Evolutionary conservation across 75 land plant species (phyloP).

Genomic region (Isoetes taiwanensis): DNA sequence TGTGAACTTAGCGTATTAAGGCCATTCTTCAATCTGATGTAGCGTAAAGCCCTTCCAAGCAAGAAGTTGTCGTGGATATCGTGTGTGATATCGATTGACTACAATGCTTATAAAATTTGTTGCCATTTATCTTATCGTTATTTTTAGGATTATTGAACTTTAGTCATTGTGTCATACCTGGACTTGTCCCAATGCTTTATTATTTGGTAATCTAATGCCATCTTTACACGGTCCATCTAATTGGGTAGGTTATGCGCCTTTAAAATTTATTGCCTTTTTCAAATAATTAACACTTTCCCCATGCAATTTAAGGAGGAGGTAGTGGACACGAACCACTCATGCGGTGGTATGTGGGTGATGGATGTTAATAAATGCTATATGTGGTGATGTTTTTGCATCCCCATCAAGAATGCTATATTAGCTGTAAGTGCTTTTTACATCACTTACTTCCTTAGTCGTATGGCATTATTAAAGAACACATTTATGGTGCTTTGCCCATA

Average conservation of each 20-base stretch:
- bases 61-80: slow-evolving; percentile 92
- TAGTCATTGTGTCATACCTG: too few relatives aligned
- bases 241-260: too few relatives aligned
- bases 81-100: too few relatives aligned
- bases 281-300: too few relatives aligned
- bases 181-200: too few relatives aligned
- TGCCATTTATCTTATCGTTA: too few relatives aligned
- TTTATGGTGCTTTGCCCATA: slow-evolving; percentile 2
- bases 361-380: slow-evolving; percentile 94
- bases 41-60: slow-evolving; percentile 39
- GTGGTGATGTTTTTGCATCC: slow-evolving; percentile 89
- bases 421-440: slow-evolving; percentile 57
- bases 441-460: background rate
- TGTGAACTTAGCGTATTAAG: slow-evolving; percentile 45
- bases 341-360: slow-evolving; percentile 90
- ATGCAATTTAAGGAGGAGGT: too few relatives aligned
- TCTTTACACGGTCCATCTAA: too few relatives aligned
- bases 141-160: too few relatives aligned
- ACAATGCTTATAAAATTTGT: too few relatives aligned
- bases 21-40: slow-evolving; percentile 92
- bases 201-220: too few relatives aligned
- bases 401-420: slow-evolving; percentile 65
- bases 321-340: slow-evolving; percentile 99
- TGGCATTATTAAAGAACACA: background rate
- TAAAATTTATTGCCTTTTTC: too few relatives aligned